A percentile compares a stretch with the other conserved stretches of the same genome.
Evolutionary conservation across 192 early-diverging fungal species (phyloP).

Genomic region (Coemansia sp.): DNA sequence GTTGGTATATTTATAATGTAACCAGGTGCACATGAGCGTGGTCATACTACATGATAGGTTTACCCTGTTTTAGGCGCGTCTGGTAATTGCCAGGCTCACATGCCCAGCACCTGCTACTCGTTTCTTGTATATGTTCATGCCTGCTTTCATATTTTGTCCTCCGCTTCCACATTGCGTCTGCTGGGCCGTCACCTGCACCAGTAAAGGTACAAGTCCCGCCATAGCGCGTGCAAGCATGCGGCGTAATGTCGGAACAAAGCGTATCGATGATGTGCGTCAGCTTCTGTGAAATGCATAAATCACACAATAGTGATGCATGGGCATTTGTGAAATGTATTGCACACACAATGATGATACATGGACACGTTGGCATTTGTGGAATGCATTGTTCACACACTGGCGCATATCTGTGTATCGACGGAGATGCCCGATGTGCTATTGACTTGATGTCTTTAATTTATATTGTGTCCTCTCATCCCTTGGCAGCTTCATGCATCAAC

Average conservation of each 20-base stretch:
- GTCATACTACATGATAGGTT: not conserved
- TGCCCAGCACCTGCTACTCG: not conserved
- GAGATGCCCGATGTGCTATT: not conserved
- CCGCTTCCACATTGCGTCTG: not conserved
- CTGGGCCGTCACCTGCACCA: not conserved
- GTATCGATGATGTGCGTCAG: not conserved
- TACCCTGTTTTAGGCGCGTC: conserved; percentile 1
- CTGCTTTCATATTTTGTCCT: not conserved
- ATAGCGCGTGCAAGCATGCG: not conserved
- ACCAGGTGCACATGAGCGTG: not conserved
- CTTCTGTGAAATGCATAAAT: conserved; percentile 3
- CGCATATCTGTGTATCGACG: not conserved
- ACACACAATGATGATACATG: too few relatives aligned
- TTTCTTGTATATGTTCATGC: not conserved
- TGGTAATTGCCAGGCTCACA: not conserved
- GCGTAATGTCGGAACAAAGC: not conserved
- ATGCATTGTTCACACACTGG: not conserved
- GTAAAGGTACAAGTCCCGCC: not conserved
- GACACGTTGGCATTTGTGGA: too few relatives aligned
- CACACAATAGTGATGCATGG: not conserved
- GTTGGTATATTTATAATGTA: not conserved
- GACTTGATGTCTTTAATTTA: too few relatives aligned
- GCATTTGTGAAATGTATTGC: too few relatives aligned
- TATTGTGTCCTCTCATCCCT: too few relatives aligned
- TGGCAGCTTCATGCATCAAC: too few relatives aligned